phyloP scores from a whole-genome alignment of 2,329 filamentous ascomycete species.

The Botryotinia globosa region DNA sequence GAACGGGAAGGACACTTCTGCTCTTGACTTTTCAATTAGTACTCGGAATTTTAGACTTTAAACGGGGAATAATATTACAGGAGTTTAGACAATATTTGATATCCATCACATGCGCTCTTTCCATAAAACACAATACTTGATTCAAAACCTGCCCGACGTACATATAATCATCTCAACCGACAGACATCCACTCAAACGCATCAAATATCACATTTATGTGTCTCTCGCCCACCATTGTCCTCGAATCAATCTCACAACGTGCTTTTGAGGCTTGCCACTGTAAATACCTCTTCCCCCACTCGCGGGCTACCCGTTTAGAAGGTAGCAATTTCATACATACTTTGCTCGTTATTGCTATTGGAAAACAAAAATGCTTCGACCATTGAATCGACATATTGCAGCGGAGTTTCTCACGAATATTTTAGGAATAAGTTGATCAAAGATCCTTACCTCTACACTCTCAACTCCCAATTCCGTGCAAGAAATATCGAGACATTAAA shows the following conservation, averaged over 20 bases:
- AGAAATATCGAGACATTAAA: neutral
- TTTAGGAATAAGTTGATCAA: conserved; percentile 29
- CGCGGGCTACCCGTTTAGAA: neutral
- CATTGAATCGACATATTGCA: conserved; percentile 40
- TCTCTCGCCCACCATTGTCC: neutral
- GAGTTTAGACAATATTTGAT: neutral
- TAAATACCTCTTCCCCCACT: neutral
- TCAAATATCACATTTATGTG: neutral
- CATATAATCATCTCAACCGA: neutral
- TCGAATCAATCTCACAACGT: neutral
- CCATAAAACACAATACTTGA: accelerated
- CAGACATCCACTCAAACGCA: neutral
- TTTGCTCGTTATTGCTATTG: conserved; percentile 36
- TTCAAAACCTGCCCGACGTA: neutral
- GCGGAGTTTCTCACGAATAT: conserved; percentile 39
- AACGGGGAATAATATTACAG: accelerated
- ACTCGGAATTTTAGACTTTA: neutral
- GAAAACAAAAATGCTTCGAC: conserved; percentile 42
- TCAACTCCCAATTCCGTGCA: too few species aligned
- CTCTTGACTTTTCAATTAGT: accelerated
- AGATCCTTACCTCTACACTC: too few species aligned
- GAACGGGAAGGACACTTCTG: neutral
- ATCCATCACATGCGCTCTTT: too few species aligned
- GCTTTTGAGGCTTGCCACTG: neutral
- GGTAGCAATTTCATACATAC: conserved; percentile 20